phyloP scores from a whole-genome alignment of 176 grass and related monocot genomes.

The maize (Zea mays) region Zm-B73-REFERENCE-NAM-5.0 NC_050101.1:169674501-169675000 shows the following conservation, averaged over 20 bases:
- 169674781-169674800: slow-evolving; percentile 15
- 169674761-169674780: slow-evolving; percentile 1
- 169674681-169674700: not conserved
- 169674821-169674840: not conserved
- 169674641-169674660: not conserved
- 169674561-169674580: not conserved
- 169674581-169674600: not conserved
- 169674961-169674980: slow-evolving; percentile 1
- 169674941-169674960: not conserved
- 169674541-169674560: not conserved
- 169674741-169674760: not conserved
- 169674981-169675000: not conserved
- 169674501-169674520: not conserved
- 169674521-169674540: not conserved
- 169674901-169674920: slow-evolving; percentile 21
- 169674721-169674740: not conserved
- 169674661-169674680: not conserved
- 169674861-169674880: not conserved
- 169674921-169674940: not conserved
- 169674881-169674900: not conserved
- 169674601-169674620: not conserved
- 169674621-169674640: not conserved
- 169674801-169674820: not conserved
- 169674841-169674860: slow-evolving; percentile 20
- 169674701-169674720: not conserved